Evolutionary conservation across 495 filamentous ascomycete species (phyloP), one percentile per base, ranked within the genome.

Genomic region (Daldinia decipiens): DNA sequence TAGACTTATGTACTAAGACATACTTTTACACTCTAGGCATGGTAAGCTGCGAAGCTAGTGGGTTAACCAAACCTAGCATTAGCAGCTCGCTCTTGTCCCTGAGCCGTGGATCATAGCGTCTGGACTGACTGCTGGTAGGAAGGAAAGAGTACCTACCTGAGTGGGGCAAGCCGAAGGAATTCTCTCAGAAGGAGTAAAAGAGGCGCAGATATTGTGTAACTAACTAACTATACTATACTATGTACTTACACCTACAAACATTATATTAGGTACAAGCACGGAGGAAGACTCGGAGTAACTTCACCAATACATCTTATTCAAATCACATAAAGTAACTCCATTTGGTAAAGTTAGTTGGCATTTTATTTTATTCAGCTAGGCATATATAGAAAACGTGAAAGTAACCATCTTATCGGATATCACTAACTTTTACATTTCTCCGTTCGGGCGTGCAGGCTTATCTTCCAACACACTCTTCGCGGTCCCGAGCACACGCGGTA

Each of bases 281-380:
- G 27, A 29, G 58, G 24, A 53, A 36, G 38, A 57, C 40, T 73
- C 70, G 70, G 70, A 73, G 70, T 73, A 73, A 61, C 70, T 73
- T 40, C 45, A 32, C 52, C 54, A 38, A 62, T 68, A 53, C 43
- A 59, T 65, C 65, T 19, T 36, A 36, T 67, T 54, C 47, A 64
- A 34, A 8, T 19, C 38, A 39, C 59, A 3, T 54, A 65, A 59
- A 68, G 65, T 69, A 73, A 73, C 70, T 73, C 70, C 61, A 73
- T 73, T 21, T 15, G 43, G 59, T 59, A 58, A 65, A 59, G 24
- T 53, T 7, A 15, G 9, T 29, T 31, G 51, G 1, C 13, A 36
- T 36, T 36, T 13, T 36, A 36, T 36, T 36, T 36, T 2, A 34
- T 34, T 34, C 12, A 12, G 9, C 32, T 34, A 21, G n/a, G n/a